Evolutionary conservation across 73 alveolate species (phyloP), one percentile per base, ranked within the genome.

Genomic region (Paramecium tetraurelia): DNA sequence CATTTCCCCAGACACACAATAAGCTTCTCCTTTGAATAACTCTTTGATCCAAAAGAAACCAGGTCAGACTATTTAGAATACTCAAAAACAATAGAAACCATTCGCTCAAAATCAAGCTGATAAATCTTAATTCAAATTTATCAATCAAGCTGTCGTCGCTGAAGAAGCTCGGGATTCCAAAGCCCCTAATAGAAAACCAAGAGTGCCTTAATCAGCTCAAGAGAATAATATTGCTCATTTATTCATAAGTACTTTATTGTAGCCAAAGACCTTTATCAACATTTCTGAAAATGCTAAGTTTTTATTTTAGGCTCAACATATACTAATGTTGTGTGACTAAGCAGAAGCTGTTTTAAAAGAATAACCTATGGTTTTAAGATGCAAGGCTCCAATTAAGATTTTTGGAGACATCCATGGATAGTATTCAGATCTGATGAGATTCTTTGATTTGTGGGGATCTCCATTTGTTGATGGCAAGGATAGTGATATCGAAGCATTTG

Each of bases 391-490:
- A 20, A 85, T 94, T 44, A 98, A 96, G 92, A 95, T 98, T 57
- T 97, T 97, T 93, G 99, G 99, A 24, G 97, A 96, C 92, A 83
- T 97, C 38, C 98, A 98, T 75, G 99, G 99, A 5, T 92, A 97
- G 21, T 97, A 96, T 94, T 89, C 93, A 80, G 99, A 98, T 93
- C 93, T 98, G 69, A 94, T 98, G 99, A 95, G 99, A 94, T 96
- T 96, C 94, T 96, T 98, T 87, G 99, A 97, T 92, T 86, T 95
- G 14, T 98, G 97, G 97, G 97, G 98, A 50, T 92, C 95, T 50
- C 99, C 99, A n/a, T 86, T 95, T 58, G 99, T 97, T 43, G 92
- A 58, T 93, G 89, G 93, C 10, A 89, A 41, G 68, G 94, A 75
- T 57, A 99, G 99, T 33, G 99, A 97, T 94, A 96, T 97, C 46